phyloP scores from a whole-genome alignment of 306 rosid species.

The Herpetospermum pedunculosum region DNA sequence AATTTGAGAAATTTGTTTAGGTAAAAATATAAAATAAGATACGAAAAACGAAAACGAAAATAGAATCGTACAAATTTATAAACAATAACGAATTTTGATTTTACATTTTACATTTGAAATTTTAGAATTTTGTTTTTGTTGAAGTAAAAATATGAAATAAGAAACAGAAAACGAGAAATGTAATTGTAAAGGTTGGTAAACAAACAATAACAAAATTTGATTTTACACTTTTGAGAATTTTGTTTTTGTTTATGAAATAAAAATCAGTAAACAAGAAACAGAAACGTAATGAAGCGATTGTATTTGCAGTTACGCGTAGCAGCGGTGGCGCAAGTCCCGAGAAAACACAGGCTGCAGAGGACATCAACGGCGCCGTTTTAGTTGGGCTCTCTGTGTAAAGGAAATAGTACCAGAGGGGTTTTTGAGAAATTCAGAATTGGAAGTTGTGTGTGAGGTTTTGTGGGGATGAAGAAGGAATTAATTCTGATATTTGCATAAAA shows the following conservation, averaged over 20 bases:
- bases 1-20: too few relatives aligned
- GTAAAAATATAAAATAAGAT: too few relatives aligned
- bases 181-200: too few relatives aligned
- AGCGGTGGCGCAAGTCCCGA: slow-evolving; percentile 18
- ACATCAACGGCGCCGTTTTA: slow-evolving; percentile 82
- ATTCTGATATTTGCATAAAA: background rate
- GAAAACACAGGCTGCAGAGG: slow-evolving; percentile 39
- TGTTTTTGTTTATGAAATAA: too few relatives aligned
- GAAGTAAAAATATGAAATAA: too few relatives aligned
- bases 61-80: too few relatives aligned
- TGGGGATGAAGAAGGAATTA: background rate
- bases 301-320: slow-evolving; percentile 21
- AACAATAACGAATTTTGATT: background rate
- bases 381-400: background rate
- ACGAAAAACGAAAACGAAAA: too few relatives aligned
- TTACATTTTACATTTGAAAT: background rate
- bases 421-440: background rate
- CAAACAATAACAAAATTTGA: too few relatives aligned
- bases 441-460: background rate
- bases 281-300: background rate
- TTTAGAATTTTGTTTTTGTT: too few relatives aligned
- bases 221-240: too few relatives aligned
- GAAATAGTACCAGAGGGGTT: background rate
- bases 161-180: too few relatives aligned
- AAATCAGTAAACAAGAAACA: background rate